Base-by-base conservation (phyloP, 768 basidiomycete genomes). In the Mycena albidolilacea region DNA sequence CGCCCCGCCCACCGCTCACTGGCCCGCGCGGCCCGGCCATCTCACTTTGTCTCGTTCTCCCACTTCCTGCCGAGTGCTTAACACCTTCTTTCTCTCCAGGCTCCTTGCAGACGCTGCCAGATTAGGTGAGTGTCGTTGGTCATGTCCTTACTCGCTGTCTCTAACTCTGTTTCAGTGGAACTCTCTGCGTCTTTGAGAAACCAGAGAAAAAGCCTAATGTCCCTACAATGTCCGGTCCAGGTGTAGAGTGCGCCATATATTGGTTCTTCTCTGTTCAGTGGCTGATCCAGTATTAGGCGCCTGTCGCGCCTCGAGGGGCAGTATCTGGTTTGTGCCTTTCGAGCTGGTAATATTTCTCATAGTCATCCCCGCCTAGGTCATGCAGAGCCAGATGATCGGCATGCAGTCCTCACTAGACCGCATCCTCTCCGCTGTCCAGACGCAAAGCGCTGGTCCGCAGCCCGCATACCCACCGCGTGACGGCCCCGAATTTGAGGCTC, bases 351-450 rank as follows among this genome's bases (percentile, higher is more conserved):
- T 64, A 19, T 50, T 41, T 41, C 55, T 43, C 30, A 69, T 23
- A 21, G 10, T 61, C 43, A 43, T 39, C 72, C 46, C 52, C 59
- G 59, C 65, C 37, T 14, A 59, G 94, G 92, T 95, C 76, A 94
- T 96, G 90, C 94, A 96, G 81, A 95, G 94, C 83, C 95, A 96
- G 80, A 95, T 96, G 93, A 96, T 96, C 77, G 95, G 95, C 77
- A 94, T 96, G 92, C 95, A 96, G 82, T 93, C 94, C 7, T 93
- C 95, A 35, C 81, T 96, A 74, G 95, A 96, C 82, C 89, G 95
- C 64, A 96, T 96, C 79, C 83, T 96, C 67, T 84, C 88, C 57
- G 91, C 89, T 3, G 85, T 96, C 69, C 93, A 87, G 77, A 83
- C 84, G 66, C 79, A 72, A 64, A 72, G 67, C 7, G 58, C 41